A percentile compares a stretch with the other conserved stretches of the same genome.
phyloP scores from a whole-genome alignment of 169 alveolate genomes.

The Plasmodium chabaudi region DNA sequence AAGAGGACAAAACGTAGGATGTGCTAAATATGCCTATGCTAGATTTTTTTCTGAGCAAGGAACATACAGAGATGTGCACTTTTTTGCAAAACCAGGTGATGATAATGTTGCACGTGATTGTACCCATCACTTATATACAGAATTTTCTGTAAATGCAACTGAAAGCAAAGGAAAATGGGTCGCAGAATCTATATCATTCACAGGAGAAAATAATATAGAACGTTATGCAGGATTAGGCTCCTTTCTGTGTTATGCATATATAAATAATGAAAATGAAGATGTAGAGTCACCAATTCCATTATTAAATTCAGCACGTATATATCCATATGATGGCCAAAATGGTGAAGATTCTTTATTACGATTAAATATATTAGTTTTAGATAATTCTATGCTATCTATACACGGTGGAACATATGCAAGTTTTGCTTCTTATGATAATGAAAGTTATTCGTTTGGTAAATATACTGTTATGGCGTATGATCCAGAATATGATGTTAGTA shows the following conservation, averaged over 20 bases:
- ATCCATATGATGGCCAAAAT: constrained; percentile 35
- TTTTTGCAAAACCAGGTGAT: neutral
- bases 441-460: constrained; percentile 31
- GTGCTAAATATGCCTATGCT: constrained; percentile 79
- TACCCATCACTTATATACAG: constrained; percentile 65
- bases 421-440: constrained; percentile 59
- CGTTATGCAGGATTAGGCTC: constrained; percentile 56
- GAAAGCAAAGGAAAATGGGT: constrained; percentile 73
- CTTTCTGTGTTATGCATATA: constrained; percentile 24
- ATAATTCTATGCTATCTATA: constrained; percentile 8
- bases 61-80: constrained; percentile 79
- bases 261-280: constrained; percentile 66
- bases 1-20: constrained; percentile 65
- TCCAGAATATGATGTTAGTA: constrained; percentile 8
- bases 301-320: constrained; percentile 20
- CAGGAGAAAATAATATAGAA: constrained; percentile 46
- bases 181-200: constrained; percentile 25
- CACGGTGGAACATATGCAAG: constrained; percentile 45
- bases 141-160: constrained; percentile 30
- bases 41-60: constrained; percentile 80
- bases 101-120: constrained; percentile 42
- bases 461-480: constrained; percentile 23
- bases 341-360: constrained; percentile 44
- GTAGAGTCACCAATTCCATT: constrained; percentile 49
- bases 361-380: constrained; percentile 43